Evolutionary conservation across 345 rosid genomes (phyloP), one percentile per base, ranked within the genome.

Genomic region (Eucalyptus caleyi): DNA sequence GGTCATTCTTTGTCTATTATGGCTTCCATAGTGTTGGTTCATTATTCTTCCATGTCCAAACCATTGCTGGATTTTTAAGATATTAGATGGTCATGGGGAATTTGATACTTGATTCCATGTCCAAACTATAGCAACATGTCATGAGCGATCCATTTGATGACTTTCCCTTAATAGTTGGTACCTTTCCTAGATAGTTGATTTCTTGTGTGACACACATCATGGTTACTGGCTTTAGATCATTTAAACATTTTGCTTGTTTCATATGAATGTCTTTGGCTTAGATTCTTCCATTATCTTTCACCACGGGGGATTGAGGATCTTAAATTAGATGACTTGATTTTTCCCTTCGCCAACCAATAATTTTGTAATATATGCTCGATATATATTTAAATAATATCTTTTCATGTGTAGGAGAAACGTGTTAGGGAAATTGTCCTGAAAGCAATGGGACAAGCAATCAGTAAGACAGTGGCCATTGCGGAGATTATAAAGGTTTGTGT

Each of bases 361-460:
- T 77, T 77, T 77, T 77, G 47, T 37, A 77, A 37, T 77, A 1
- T 37, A 37, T 9, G 16, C 85, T 40, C 1, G 30, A 77, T 21
- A 37, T 21, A 23, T 77, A 77, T 40, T 77, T 40, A 77, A 77
- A 77, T 40, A 77, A 23, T 77, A 40, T 77, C 30, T 77, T 40
- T 77, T 40, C 47, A 11, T 77, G 16, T 77, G 24, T 77, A 90
- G 91, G 91, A 90, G 80, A 82, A 86, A 87, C 82, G 45, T 15
- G 89, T 67, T 26, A 67, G 86, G 13, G 89, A 86, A 72, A 88
- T 88, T 50, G 86, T 88, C 50, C 54, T 88, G 86, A 67, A 88
- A 77, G 91, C 88, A 21, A 88, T 90, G 88, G 91, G 91, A 44
- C 89, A 87, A 80, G 91, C 91, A 60, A 90, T 90, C 87, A 90